A percentile compares a stretch with the other conserved stretches of the same genome.
These are phyloP conservation scores for Globisporangium cylindrosporum DNA, from an alignment of 352 stramenopile species.

Conservation along the genomic window DNA sequence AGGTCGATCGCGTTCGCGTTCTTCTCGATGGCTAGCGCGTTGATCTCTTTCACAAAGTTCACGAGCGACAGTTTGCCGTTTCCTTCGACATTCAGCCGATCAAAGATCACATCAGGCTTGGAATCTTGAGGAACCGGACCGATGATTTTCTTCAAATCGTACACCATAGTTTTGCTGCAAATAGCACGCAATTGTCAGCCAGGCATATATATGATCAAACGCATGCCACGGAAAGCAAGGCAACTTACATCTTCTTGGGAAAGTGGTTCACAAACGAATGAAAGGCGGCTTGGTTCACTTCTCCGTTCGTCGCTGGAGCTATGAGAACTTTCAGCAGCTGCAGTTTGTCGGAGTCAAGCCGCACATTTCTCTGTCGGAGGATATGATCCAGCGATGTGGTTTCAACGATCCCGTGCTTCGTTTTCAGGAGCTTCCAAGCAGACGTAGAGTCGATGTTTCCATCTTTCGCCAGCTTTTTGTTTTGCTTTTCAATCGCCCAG, in stretches of 20 bases:
- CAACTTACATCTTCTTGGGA: constrained; percentile 72
- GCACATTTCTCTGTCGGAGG: constrained; percentile 49
- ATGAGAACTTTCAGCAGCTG: constrained; percentile 64
- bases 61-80: constrained; percentile 69
- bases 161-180: constrained; percentile 52
- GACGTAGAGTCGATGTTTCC: constrained; percentile 74
- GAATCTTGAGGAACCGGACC: constrained; percentile 33
- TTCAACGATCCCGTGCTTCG: constrained; percentile 52
- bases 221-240: not conserved
- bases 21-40: constrained; percentile 53
- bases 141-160: constrained; percentile 71
- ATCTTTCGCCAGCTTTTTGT: constrained; percentile 71
- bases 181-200: not conserved
- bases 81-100: constrained; percentile 67
- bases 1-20: constrained; percentile 47
- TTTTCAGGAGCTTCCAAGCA: constrained; percentile 70
- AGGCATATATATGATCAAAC: not conserved
- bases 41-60: constrained; percentile 56
- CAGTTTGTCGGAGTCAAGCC: constrained; percentile 52
- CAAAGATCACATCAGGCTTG: constrained; percentile 50
- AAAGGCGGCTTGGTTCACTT: constrained; percentile 58
- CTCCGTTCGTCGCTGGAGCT: constrained; percentile 53
- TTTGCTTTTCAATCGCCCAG: constrained; percentile 78
- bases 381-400: constrained; percentile 55
- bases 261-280: constrained; percentile 82